Conservation (phyloP, 140 eudicot species). For the Cichorium intybus region DNA sequence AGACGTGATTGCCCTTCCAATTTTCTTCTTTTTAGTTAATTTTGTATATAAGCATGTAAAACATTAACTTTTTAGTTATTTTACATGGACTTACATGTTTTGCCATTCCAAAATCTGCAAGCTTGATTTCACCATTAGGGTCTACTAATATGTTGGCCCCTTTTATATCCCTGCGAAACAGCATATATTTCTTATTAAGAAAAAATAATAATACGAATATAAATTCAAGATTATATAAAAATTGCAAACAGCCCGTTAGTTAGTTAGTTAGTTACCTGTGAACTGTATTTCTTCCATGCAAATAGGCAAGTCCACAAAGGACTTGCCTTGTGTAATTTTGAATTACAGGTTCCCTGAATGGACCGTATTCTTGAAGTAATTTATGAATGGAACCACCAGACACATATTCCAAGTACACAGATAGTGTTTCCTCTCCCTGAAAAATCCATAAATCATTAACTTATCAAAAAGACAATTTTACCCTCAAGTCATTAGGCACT, state of each 20-base stretch:
- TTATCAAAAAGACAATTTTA: background rate
- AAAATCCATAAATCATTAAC: conserved; percentile 2
- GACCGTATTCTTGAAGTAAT: conserved; percentile 88
- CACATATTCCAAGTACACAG: conserved; percentile 89
- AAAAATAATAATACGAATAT: background rate
- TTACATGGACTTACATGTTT: conserved; percentile 73
- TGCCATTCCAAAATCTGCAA: conserved; percentile 99
- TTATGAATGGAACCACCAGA: conserved; percentile 99
- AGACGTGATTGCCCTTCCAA: background rate
- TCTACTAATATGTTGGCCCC: conserved; percentile 97
- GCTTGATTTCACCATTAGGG: conserved; percentile 94
- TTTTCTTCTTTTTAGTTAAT: background rate
- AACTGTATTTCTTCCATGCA: conserved; percentile 82
- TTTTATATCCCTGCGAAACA: conserved; percentile 78
- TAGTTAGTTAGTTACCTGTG: conserved; percentile 72
- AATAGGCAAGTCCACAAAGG: conserved; percentile 84
- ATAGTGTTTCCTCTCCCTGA: conserved; percentile 85
- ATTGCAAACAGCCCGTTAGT: background rate
- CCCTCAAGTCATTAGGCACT: too few relatives aligned
- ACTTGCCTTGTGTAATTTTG: conserved; percentile 96
- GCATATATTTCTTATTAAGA: conserved; percentile 6
- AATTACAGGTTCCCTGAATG: conserved; percentile 89
- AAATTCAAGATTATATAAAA: conserved; percentile 7
- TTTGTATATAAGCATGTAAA: background rate
- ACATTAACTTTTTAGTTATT: background rate